Evolutionary conservation across 805 yeast genomes (phyloP), one percentile per base, ranked within the genome.

Genomic region (Naumovozyma castellii): DNA sequence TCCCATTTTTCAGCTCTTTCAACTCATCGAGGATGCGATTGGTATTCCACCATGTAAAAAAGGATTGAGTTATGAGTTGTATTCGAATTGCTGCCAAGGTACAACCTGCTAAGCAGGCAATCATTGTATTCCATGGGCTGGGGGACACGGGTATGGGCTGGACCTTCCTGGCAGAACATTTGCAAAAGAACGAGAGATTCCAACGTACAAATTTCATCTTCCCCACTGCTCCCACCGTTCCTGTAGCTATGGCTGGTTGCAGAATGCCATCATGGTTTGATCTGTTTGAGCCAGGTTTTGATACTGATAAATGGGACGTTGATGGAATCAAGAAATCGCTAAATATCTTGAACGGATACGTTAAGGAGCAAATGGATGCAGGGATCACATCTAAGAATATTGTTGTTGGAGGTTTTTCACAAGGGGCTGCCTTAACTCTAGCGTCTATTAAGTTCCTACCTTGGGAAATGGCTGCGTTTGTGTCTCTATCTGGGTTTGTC

Each of bases 61-160:
- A n/a, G n/a, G n/a, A n/a, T n/a, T n/a, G n/a, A n/a, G n/a, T n/a
- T n/a, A 22, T 22, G 27, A 22, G 27, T 22, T 22, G 27, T 10
- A 22, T 22, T 22, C 6, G 10, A 22, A 43, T 61, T 10, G 53
- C 63, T 4, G 49, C 69, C 6, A 52, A 47, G 19, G 39, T 46
- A 0, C 53, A 54, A 33, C 62, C 65, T 1, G 73, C 79, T 4
- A 66, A 77, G 1, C 80, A 84, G 1, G 77, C 87, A 1, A 65
- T 87, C 27, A 82, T 88, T 17, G 71, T 88, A 43, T 56, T 85
- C 40, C 97, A 92, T 58, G 97, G 98, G 0, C 67, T 90, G 14
- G 98, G 98, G 8, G 97, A 90, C 59, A 61, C 85, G 0, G 97
- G 95, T 3, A 68, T 71, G 14, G 97, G 97, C 1, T 90, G 96